Percentiles rank a stretch among this genome's conserved stretches.
Conservation (phyloP, 495 filamentous ascomycete species). For the Podospora pseudocomata region DNA sequence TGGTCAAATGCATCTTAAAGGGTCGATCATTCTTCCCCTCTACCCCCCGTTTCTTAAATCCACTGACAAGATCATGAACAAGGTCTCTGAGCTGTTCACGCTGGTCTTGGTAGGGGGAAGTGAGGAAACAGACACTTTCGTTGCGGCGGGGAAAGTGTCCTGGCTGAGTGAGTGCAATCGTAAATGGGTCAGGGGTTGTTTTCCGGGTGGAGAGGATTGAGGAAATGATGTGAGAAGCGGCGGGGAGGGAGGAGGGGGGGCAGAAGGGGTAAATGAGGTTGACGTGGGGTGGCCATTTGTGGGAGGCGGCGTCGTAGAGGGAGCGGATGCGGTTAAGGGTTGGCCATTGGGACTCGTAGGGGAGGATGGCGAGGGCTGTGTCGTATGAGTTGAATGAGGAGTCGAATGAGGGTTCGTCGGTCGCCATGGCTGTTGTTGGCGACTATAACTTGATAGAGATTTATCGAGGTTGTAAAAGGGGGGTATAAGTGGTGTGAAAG, state of each 20-base stretch:
- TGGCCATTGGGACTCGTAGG: conserved; percentile 40
- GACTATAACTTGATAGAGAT: no score
- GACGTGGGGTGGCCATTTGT: conserved; percentile 58
- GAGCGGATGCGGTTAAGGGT: conserved; percentile 47
- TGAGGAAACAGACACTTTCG: background rate
- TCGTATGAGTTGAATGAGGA: conserved; percentile 38
- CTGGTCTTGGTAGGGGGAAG: background rate
- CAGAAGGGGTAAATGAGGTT: conserved; percentile 61
- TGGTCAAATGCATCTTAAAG: conserved; percentile 48
- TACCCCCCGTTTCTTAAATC: conserved; percentile 16
- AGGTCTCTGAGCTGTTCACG: background rate
- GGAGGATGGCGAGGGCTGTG: conserved; percentile 51
- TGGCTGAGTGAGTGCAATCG: background rate
- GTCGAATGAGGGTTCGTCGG: conserved; percentile 27
- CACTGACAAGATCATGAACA: conserved; percentile 19
- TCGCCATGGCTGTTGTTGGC: conserved; percentile 10
- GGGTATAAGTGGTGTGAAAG: conserved; percentile 2
- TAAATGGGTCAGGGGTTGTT: background rate
- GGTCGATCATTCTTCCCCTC: background rate
- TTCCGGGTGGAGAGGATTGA: background rate
- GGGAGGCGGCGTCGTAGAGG: conserved; percentile 53
- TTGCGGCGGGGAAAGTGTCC: background rate
- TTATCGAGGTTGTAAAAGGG: background rate
- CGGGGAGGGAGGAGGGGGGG: conserved; percentile 22
- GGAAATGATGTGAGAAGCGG: background rate